Conservation (phyloP, 2,329 filamentous ascomycete genomes). For the Purpureocillium lavendulum region DNA sequence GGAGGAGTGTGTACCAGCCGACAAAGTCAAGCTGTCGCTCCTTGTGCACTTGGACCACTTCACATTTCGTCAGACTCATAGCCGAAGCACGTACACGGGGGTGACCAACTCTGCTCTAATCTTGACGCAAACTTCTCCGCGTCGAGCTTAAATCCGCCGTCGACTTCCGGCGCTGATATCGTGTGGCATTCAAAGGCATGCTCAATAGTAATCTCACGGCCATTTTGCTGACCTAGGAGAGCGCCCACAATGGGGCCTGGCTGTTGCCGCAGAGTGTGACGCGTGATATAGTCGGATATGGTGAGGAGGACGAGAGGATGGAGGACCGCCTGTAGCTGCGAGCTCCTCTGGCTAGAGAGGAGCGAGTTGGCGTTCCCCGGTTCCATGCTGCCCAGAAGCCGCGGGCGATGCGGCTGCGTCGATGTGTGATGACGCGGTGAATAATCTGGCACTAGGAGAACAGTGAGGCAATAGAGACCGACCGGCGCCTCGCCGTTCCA, state of each 20-base stretch:
- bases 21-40: constrained; percentile 75
- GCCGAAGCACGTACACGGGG: background rate
- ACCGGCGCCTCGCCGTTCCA: too few relatives aligned
- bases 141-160: constrained; percentile 56
- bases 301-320: constrained; percentile 93
- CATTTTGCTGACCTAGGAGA: constrained; percentile 85
- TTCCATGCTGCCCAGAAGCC: constrained; percentile 34
- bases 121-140: constrained; percentile 66
- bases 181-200: constrained; percentile 81
- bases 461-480: too few relatives aligned
- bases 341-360: constrained; percentile 57
- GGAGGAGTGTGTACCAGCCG: constrained; percentile 82
- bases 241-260: constrained; percentile 73
- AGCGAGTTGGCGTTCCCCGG: constrained; percentile 43
- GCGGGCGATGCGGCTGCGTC: background rate
- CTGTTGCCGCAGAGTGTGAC: constrained; percentile 73
- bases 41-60: constrained; percentile 86
- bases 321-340: constrained; percentile 73
- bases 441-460: too few relatives aligned
- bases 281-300: constrained; percentile 93
- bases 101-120: constrained; percentile 67
- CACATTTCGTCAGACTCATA: background rate
- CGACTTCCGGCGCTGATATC: constrained; percentile 28
- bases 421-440: too few relatives aligned
- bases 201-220: constrained; percentile 83